Percentiles rank a stretch among this genome's conserved stretches.
phyloP scores from a whole-genome alignment of 345 rosid genomes.

The Ceriops tagal region DNA sequence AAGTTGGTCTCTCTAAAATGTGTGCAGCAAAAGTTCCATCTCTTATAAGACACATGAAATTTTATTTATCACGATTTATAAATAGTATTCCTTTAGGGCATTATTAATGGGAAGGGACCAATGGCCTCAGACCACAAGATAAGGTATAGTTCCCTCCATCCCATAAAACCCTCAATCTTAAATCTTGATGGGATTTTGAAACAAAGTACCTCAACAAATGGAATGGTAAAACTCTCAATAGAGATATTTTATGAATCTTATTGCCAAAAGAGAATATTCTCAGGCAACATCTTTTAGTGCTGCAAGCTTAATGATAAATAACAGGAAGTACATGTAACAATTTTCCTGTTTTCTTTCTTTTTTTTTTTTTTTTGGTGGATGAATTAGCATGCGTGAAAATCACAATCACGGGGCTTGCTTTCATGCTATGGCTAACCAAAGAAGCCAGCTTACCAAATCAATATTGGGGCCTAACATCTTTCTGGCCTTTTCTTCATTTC shows the following conservation, averaged over 20 bases:
- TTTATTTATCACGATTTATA: too few species aligned
- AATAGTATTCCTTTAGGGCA: too few species aligned
- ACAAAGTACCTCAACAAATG: too few species aligned
- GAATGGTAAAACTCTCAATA: not conserved
- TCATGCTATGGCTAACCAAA: not conserved
- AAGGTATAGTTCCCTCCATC: too few species aligned
- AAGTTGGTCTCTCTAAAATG: not conserved
- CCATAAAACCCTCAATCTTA: too few species aligned
- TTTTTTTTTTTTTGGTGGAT: too few species aligned
- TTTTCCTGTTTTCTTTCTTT: too few species aligned
- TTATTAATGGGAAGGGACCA: too few species aligned
- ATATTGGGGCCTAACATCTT: constrained; percentile 71
- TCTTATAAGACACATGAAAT: not conserved
- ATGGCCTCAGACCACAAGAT: too few species aligned
- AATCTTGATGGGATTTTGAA: too few species aligned
- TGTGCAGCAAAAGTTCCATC: not conserved
- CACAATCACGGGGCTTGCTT: not conserved
- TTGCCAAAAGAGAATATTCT: not conserved
- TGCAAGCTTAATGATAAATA: not conserved
- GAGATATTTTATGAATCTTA: not conserved
- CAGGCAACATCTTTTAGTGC: not conserved
- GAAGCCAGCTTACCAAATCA: constrained; percentile 60
- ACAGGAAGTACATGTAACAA: not conserved
- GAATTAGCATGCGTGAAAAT: not conserved
- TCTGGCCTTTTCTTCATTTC: constrained; percentile 87